Conservation (phyloP, 2,329 filamentous ascomycete genomes). For the Sporothrix brunneoviolacea region DNA sequence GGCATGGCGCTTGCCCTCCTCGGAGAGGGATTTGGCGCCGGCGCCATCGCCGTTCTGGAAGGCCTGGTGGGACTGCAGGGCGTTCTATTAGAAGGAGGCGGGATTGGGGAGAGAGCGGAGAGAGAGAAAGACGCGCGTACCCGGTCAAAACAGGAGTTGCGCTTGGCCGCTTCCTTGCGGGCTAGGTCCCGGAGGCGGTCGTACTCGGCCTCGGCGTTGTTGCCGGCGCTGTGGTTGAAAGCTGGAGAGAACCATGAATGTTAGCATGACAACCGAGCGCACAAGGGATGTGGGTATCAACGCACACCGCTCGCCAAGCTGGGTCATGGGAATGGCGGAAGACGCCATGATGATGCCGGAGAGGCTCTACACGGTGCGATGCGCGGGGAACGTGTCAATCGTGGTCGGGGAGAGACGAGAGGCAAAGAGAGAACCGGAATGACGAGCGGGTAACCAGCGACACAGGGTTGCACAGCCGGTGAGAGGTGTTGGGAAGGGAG, state of each 20-base stretch:
- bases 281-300: slow-evolving; percentile 2
- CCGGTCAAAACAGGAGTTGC: slow-evolving; percentile 67
- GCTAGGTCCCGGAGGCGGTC: slow-evolving; percentile 82
- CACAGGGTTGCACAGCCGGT: slow-evolving; percentile 1
- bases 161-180: slow-evolving; percentile 71
- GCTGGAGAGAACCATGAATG: no score
- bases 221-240: slow-evolving; percentile 65
- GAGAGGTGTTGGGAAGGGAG: not conserved
- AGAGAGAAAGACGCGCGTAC: slow-evolving; percentile 35
- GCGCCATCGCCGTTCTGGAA: slow-evolving; percentile 79
- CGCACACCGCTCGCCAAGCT: slow-evolving; percentile 40
- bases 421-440: not conserved
- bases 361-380: not conserved
- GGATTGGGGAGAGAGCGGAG: not conserved
- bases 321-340: slow-evolving; percentile 33
- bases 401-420: not conserved
- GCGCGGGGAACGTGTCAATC: not conserved
- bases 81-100: not conserved
- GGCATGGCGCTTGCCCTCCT: slow-evolving; percentile 79
- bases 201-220: slow-evolving; percentile 75
- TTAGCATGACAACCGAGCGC: no score
- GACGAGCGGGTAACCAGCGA: slow-evolving; percentile 1
- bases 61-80: slow-evolving; percentile 61
- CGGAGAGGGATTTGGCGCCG: slow-evolving; percentile 72
- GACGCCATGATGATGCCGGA: slow-evolving; percentile 14